phyloP scores from a whole-genome alignment of 495 filamentous ascomycete genomes.

The Podospora anserina region DNA sequence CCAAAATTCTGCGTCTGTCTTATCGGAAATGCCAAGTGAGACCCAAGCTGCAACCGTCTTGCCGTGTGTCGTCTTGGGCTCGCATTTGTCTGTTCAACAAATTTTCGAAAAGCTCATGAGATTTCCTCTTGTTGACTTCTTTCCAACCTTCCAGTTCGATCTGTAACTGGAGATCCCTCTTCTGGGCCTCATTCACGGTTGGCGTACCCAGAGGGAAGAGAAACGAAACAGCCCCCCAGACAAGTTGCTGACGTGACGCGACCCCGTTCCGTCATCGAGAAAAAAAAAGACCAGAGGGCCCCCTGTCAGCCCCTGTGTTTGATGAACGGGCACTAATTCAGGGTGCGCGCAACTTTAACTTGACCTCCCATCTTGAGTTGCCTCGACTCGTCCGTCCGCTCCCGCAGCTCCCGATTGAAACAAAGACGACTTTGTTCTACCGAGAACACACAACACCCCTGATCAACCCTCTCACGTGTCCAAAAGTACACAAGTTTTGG shows the following conservation, averaged over 20 bases:
- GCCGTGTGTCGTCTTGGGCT: neutral
- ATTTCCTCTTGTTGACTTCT: neutral
- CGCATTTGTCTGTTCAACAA: neutral
- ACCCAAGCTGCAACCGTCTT: neutral
- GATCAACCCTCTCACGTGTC: neutral
- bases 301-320: conserved; percentile 4
- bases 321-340: conserved; percentile 2
- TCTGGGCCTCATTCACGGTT: neutral
- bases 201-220: neutral
- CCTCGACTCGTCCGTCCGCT: neutral
- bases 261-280: neutral
- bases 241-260: neutral
- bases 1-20: neutral
- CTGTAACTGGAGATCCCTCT: neutral
- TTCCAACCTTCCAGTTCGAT: neutral
- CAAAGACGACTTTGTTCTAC: conserved; percentile 5
- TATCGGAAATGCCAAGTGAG: neutral
- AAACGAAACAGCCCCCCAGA: neutral
- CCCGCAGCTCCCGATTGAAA: neutral
- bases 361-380: neutral
- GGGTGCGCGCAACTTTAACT: conserved; percentile 2
- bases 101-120: neutral
- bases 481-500: neutral
- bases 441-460: neutral
- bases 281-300: neutral